These are phyloP conservation scores for Skeletonema costatum DNA, from an alignment of 108 stramenopile genomes.

Conservation along the genomic window DNA sequence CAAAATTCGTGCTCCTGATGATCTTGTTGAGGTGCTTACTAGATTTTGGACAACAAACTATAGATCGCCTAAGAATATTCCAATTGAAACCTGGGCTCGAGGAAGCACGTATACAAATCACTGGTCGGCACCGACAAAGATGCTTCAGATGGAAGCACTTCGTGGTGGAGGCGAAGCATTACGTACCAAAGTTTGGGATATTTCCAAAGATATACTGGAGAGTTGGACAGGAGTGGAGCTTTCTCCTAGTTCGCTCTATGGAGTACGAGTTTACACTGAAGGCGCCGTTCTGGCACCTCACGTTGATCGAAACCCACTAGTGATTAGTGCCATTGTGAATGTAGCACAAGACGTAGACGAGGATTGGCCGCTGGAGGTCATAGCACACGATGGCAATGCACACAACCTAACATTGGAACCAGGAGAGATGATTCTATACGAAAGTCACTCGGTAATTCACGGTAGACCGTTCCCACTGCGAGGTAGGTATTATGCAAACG, in stretches of 20 bases:
- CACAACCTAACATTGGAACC: constrained; percentile 90
- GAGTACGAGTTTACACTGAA: constrained; percentile 85
- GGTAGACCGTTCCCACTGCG: constrained; percentile 91
- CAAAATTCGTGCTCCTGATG: constrained; percentile 59
- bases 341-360: constrained; percentile 86
- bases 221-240: constrained; percentile 81
- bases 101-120: constrained; percentile 86
- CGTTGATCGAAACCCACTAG: constrained; percentile 90
- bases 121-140: constrained; percentile 68
- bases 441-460: constrained; percentile 89
- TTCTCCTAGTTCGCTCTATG: constrained; percentile 85
- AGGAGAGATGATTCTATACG: constrained; percentile 94
- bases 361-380: constrained; percentile 91
- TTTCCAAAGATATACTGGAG: constrained; percentile 57
- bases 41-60: constrained; percentile 47
- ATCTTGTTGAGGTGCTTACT: constrained; percentile 32
- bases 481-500: constrained; percentile 69
- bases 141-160: constrained; percentile 50
- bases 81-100: constrained; percentile 58
- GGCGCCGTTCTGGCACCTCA: constrained; percentile 86
- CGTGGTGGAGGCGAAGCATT: constrained; percentile 20
- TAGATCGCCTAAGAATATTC: not conserved
- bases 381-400: constrained; percentile 85
- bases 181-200: constrained; percentile 31
- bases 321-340: constrained; percentile 89